Conservation (phyloP, 345 rosid genomes). For the Murraya koenigii region DNA sequence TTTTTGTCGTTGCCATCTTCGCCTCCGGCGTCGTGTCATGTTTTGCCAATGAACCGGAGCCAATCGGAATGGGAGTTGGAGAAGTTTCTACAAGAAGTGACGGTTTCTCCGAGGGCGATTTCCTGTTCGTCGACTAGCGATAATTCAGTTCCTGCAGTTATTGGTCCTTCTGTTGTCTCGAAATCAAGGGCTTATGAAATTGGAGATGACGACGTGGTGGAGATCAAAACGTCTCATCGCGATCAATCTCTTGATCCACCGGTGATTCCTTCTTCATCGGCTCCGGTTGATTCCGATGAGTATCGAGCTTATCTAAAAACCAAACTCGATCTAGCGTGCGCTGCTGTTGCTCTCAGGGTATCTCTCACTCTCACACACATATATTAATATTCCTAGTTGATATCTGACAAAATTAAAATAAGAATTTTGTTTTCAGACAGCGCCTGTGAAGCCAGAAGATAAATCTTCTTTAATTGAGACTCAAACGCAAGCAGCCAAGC, state of each 20-base stretch:
- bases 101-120: constrained; percentile 26
- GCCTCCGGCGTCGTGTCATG: constrained; percentile 30
- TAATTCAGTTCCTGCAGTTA: constrained; percentile 24
- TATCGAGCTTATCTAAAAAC: constrained; percentile 56
- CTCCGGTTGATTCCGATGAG: constrained; percentile 39
- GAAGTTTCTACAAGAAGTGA: constrained; percentile 47
- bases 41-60: constrained; percentile 45
- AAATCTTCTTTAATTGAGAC: constrained; percentile 34
- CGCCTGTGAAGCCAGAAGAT: constrained; percentile 57
- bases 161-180: constrained; percentile 27
- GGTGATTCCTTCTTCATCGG: constrained; percentile 30
- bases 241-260: constrained; percentile 23
- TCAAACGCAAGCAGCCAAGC: constrained; percentile 25
- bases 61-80: constrained; percentile 76
- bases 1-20: constrained; percentile 38
- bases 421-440: constrained; percentile 33
- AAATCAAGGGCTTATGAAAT: constrained; percentile 32
- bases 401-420: not conserved
- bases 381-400: not conserved
- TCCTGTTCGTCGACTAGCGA: constrained; percentile 28
- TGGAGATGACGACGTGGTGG: constrained; percentile 45
- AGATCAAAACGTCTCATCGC: constrained; percentile 27
- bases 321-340: constrained; percentile 70
- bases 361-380: not conserved
- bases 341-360: constrained; percentile 69